Percentiles rank a stretch among this genome's conserved stretches.
Evolutionary conservation across 1,139 yeast genomes (phyloP).

Genomic region (Pichia cactophila): DNA sequence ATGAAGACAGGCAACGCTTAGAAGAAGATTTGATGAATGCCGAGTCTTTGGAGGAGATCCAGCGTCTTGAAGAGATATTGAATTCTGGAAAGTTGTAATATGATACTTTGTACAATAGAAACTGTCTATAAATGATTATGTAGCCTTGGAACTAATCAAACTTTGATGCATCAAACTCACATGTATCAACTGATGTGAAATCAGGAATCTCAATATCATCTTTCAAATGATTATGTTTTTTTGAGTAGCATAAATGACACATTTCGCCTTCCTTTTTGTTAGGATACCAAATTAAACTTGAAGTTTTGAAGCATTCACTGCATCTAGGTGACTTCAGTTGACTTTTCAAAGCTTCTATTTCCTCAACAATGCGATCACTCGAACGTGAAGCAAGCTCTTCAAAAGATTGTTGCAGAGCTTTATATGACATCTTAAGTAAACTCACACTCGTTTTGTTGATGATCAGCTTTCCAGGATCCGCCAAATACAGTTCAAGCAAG

Average conservation of each 20-base stretch:
- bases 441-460: slow-evolving; percentile 8
- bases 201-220: slow-evolving; percentile 14
- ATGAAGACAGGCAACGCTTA: slow-evolving; percentile 45
- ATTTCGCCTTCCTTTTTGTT: slow-evolving; percentile 17
- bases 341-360: neutral
- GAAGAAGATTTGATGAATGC: slow-evolving; percentile 53
- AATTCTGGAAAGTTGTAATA: slow-evolving; percentile 24
- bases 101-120: neutral
- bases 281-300: slow-evolving; percentile 23
- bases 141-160: neutral
- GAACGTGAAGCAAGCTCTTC: slow-evolving; percentile 5
- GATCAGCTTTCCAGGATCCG: slow-evolving; percentile 31
- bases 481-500: slow-evolving; percentile 36
- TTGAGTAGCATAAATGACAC: slow-evolving; percentile 23
- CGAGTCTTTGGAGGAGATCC: slow-evolving; percentile 65
- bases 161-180: slow-evolving; percentile 1
- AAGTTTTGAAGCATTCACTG: slow-evolving; percentile 1
- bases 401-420: slow-evolving; percentile 4
- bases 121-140: neutral
- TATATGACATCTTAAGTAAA: slow-evolving; percentile 19
- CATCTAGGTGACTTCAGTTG: slow-evolving; percentile 2
- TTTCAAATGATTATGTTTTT: slow-evolving; percentile 15
- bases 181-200: slow-evolving; percentile 12
- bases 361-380: neutral
- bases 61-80: slow-evolving; percentile 52